phyloP scores from a whole-genome alignment of 768 basidiomycete genomes.

The Pluteus cervinus region DNA sequence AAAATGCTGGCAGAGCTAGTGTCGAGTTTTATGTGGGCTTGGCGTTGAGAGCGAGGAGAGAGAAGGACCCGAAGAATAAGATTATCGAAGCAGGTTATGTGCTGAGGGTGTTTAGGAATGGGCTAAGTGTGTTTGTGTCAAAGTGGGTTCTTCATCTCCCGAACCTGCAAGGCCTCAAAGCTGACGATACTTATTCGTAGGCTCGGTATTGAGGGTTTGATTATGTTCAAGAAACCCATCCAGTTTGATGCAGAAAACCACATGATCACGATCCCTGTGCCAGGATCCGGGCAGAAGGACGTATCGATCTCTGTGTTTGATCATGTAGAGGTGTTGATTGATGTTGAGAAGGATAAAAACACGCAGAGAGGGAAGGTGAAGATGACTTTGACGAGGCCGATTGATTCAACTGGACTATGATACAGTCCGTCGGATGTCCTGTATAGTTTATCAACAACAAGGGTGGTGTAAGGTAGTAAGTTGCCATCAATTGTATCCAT shows the following conservation, averaged over 20 bases:
- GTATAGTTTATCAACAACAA: too few species aligned
- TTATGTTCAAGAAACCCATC: slow-evolving; percentile 88
- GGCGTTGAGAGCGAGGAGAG: slow-evolving; percentile 69
- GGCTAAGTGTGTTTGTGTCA: slow-evolving; percentile 92
- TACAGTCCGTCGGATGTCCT: too few species aligned
- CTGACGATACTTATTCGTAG: slow-evolving; percentile 37
- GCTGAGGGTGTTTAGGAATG: slow-evolving; percentile 91
- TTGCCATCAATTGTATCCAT: too few species aligned
- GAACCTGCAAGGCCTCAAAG: not conserved
- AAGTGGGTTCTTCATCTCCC: slow-evolving; percentile 51
- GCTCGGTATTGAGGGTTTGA: slow-evolving; percentile 89
- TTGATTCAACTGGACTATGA: slow-evolving; percentile 46
- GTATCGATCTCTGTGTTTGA: slow-evolving; percentile 85
- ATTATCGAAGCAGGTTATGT: slow-evolving; percentile 86
- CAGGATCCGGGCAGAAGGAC: slow-evolving; percentile 22
- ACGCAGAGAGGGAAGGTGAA: slow-evolving; percentile 88
- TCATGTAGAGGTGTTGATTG: slow-evolving; percentile 85
- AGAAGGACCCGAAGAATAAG: slow-evolving; percentile 30
- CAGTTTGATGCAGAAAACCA: slow-evolving; percentile 92
- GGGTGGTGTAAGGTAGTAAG: too few species aligned
- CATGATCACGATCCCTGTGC: slow-evolving; percentile 62
- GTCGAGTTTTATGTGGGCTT: slow-evolving; percentile 97
- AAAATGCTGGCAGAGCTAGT: slow-evolving; percentile 95
- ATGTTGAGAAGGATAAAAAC: slow-evolving; percentile 92
- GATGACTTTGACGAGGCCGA: slow-evolving; percentile 68